phyloP scores from a whole-genome alignment of 1,284 basidiomycete genomes.

The Ustilago cynodontis region DNA sequence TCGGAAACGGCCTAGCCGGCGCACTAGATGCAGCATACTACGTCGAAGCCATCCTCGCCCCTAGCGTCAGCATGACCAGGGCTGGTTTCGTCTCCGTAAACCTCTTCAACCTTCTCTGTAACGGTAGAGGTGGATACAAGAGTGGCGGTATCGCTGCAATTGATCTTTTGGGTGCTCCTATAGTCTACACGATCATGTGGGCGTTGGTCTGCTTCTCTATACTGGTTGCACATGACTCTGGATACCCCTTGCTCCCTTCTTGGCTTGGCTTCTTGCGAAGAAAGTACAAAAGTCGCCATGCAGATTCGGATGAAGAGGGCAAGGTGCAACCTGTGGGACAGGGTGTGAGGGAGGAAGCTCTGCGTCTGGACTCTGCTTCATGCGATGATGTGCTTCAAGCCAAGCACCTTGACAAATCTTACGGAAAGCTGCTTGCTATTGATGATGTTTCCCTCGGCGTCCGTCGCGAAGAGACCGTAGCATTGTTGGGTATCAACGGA shows the following conservation, averaged over 20 bases:
- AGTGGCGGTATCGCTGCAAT: slow-evolving; percentile 71
- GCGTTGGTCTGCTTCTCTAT: slow-evolving; percentile 74
- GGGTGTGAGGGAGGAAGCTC: slow-evolving; percentile 76
- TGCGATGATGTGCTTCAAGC: slow-evolving; percentile 76
- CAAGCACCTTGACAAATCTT: slow-evolving; percentile 78
- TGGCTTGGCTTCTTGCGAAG: slow-evolving; percentile 20
- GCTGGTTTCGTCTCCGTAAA: slow-evolving; percentile 81
- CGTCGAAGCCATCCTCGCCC: slow-evolving; percentile 77
- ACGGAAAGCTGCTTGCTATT: slow-evolving; percentile 76
- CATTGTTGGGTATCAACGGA: slow-evolving; percentile 82
- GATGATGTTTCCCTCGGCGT: slow-evolving; percentile 81
- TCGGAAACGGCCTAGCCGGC: slow-evolving; percentile 74
- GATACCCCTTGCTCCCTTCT: slow-evolving; percentile 54
- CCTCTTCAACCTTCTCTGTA: slow-evolving; percentile 80
- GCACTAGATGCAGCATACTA: slow-evolving; percentile 77
- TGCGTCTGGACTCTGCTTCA: slow-evolving; percentile 72
- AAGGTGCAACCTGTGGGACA: slow-evolving; percentile 28
- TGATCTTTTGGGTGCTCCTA: slow-evolving; percentile 79
- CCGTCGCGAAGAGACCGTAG: slow-evolving; percentile 77
- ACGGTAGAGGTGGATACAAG: slow-evolving; percentile 74
- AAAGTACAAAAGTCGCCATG: neutral
- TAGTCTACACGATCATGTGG: slow-evolving; percentile 77
- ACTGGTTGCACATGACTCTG: slow-evolving; percentile 77
- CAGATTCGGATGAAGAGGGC: slow-evolving; percentile 18
- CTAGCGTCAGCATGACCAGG: slow-evolving; percentile 79